Evolutionary conservation across 495 filamentous ascomycete genomes (phyloP), one percentile per base, ranked within the genome.

Genomic region (Gamarada debralockiae): DNA sequence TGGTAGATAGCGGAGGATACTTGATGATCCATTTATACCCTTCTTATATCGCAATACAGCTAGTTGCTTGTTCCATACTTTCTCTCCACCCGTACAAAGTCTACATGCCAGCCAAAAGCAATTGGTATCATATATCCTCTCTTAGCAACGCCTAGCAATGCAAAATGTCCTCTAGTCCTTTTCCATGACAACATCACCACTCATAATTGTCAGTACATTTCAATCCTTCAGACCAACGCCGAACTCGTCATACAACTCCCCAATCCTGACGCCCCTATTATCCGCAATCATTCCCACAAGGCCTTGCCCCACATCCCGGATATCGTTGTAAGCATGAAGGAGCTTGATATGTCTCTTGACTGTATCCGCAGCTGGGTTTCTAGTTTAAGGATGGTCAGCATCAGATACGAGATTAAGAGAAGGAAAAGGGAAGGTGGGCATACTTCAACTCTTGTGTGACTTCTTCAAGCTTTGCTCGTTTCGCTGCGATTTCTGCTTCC

Each of bases 301-400:
- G 0, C 86, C 85, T 63, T 84, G 83, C 0, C 79, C 87, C 2
- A 86, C 68, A 64, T 91, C 88, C 44, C 83, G 80, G 60, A 90
- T 82, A 55, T 89, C 88, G 65, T 92, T 92, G 72, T 91, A 91
- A 47, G 82, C 71, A 60, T 89, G 85, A 6, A 92, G 69, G 1
- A 84, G 72, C 51, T 69, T 71, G 57, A 90, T 89, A 65, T 90
- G 86, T 6, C 65, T 70, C 44, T 83, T 75, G 22, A 89, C 79
- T 8, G 76, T 65, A 20, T 60, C 59, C 4, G 56, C 50, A 9
- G 62, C 56, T 22, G 59, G 56, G 43, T 50, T 20, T 14, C 52
- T 55, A 37, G 5, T 27, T 2, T 23, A 10, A 22, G 31, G 12
- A 17, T 5, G 10, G 37, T 40, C 37, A 40, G 12, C 2, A 40